phyloP scores from a whole-genome alignment of 495 filamentous ascomycete species.

The Neurospora sp. region DNA sequence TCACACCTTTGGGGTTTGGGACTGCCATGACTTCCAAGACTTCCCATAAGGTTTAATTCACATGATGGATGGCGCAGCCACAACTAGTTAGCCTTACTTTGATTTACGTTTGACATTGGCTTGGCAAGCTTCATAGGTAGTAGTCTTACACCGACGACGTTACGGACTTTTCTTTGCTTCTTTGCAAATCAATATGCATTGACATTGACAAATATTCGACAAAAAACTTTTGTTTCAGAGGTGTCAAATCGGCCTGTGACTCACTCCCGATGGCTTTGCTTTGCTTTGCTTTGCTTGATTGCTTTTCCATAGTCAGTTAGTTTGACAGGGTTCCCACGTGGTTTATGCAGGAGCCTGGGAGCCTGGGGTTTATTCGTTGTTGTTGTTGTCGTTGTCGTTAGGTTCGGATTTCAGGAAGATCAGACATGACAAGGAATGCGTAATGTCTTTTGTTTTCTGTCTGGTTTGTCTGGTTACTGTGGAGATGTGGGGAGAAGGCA shows the following conservation, averaged over 20 bases:
- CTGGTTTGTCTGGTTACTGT: neutral
- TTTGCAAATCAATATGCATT: neutral
- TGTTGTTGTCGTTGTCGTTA: neutral
- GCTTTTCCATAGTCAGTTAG: neutral
- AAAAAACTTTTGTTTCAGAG: neutral
- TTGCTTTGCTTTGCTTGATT: neutral
- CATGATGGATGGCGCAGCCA: neutral
- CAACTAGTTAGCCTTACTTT: neutral
- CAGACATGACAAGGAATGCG: neutral
- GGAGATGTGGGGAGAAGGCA: neutral
- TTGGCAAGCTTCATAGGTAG: neutral
- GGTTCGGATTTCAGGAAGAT: neutral
- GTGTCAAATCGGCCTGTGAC: neutral
- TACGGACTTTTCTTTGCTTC: neutral
- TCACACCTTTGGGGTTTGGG: neutral
- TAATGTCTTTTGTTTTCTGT: neutral
- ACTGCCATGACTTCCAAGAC: neutral
- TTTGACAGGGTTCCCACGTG: neutral
- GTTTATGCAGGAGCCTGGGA: neutral
- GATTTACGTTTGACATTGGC: neutral
- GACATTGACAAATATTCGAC: neutral
- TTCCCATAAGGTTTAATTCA: neutral
- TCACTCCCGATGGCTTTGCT: neutral
- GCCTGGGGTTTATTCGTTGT: neutral
- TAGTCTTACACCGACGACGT: neutral